These are phyloP conservation scores for Schizophyllum amplum DNA, from an alignment of 1,284 basidiomycete species.

Conservation along the genomic window DNA sequence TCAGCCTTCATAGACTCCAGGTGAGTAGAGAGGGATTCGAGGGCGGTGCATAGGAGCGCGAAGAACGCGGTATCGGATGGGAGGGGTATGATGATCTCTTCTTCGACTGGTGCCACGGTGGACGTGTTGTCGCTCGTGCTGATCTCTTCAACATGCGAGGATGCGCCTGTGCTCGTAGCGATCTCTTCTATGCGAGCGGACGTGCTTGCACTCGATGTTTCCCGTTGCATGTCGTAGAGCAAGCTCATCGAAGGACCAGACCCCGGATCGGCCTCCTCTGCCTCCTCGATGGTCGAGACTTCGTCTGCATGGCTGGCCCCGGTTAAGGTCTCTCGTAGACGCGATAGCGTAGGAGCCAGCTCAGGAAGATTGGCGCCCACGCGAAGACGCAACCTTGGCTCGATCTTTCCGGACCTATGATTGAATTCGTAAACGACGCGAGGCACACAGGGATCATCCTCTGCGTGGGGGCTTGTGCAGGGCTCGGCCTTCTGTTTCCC, in stretches of 20 bases:
- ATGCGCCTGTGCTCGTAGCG: background rate
- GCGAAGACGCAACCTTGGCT: constrained; percentile 49
- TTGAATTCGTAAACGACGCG: constrained; percentile 48
- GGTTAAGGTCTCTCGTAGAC: background rate
- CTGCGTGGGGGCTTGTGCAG: constrained; percentile 2
- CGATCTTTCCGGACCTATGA: constrained; percentile 36
- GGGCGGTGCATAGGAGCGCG: constrained; percentile 63
- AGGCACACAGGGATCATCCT: constrained; percentile 17
- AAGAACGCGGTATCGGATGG: constrained; percentile 81
- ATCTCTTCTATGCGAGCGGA: background rate
- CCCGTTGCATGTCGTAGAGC: background rate
- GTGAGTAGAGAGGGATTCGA: constrained; percentile 63
- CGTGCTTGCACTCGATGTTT: background rate
- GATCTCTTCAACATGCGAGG: background rate
- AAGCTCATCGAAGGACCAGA: background rate
- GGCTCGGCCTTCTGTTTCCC: constrained; percentile 11
- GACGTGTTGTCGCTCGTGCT: background rate
- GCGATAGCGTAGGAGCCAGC: background rate
- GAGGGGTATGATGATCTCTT: constrained; percentile 76
- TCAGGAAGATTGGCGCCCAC: constrained; percentile 15
- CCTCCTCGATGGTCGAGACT: constrained; percentile 4
- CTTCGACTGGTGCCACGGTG: constrained; percentile 12
- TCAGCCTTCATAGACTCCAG: constrained; percentile 53
- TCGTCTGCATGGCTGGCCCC: background rate
- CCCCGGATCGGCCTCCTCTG: constrained; percentile 4